A percentile compares a stretch with the other conserved stretches of the same genome.
Evolutionary conservation across 495 filamentous ascomycete genomes (phyloP).

Genomic region (Penicillium bialowiezense): DNA sequence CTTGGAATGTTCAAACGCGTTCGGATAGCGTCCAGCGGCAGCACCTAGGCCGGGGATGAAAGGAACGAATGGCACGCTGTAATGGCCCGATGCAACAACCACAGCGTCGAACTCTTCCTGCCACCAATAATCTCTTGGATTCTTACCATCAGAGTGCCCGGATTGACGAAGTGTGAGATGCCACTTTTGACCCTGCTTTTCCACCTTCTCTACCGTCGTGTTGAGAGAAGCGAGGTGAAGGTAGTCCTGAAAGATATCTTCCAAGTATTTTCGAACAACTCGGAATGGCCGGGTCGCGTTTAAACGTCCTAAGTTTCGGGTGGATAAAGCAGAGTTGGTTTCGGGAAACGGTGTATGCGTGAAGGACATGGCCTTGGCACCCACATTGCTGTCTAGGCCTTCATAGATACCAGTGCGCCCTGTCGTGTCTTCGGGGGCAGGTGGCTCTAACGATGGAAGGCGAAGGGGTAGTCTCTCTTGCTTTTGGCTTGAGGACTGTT

Average conservation of each 20-base stretch:
- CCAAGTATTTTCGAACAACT: constrained; percentile 22
- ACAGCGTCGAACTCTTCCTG: constrained; percentile 59
- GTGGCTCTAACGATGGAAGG: constrained; percentile 13
- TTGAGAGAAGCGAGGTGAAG: constrained; percentile 22
- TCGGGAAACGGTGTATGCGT: constrained; percentile 26
- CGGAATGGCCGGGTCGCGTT: constrained; percentile 28
- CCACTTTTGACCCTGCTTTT: constrained; percentile 23
- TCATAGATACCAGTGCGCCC: constrained; percentile 26
- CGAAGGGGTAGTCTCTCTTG: constrained; percentile 7
- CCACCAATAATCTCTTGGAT: constrained; percentile 29
- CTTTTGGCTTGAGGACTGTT: neutral
- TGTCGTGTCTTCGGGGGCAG: constrained; percentile 19
- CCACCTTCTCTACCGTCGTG: constrained; percentile 28
- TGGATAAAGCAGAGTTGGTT: constrained; percentile 22
- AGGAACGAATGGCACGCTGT: constrained; percentile 64
- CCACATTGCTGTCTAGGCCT: constrained; percentile 31
- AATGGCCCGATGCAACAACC: constrained; percentile 74
- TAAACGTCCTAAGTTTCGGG: constrained; percentile 10
- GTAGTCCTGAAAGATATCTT: constrained; percentile 24
- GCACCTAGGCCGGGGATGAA: constrained; percentile 31
- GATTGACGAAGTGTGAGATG: constrained; percentile 21
- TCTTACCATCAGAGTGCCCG: constrained; percentile 8
- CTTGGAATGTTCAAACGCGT: constrained; percentile 27
- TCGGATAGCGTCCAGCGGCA: constrained; percentile 11
- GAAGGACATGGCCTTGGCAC: constrained; percentile 25